Conservation (phyloP, 371 early-diverging fungal species). For the Apophysomyces sp. region DNA sequence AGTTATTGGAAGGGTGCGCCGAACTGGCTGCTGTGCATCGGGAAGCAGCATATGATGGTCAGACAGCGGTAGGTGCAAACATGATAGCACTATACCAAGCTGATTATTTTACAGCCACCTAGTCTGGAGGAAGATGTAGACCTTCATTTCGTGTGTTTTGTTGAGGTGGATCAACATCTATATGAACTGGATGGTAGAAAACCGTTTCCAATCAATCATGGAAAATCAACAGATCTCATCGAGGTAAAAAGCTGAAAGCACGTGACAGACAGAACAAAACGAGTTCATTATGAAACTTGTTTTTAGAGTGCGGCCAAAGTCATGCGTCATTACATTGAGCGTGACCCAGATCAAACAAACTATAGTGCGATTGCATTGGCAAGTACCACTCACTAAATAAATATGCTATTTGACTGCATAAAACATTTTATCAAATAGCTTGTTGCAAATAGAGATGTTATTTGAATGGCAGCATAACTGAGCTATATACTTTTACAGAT, state of each 20-base stretch:
- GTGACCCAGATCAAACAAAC: constrained; percentile 67
- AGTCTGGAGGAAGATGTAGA: constrained; percentile 67
- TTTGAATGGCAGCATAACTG: no score
- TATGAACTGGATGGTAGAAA: constrained; percentile 91
- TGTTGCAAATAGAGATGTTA: no score
- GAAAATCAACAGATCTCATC: constrained; percentile 61
- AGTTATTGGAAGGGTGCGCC: constrained; percentile 59
- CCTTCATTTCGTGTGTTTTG: constrained; percentile 86
- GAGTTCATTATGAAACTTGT: neutral
- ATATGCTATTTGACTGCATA: no score
- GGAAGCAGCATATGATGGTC: constrained; percentile 68
- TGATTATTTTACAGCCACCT: constrained; percentile 50
- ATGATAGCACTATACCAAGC: neutral
- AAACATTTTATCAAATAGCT: no score
- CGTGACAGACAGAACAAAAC: neutral
- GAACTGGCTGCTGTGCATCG: constrained; percentile 62
- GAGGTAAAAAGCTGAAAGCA: constrained; percentile 30
- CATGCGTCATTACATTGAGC: constrained; percentile 68
- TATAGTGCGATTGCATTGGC: constrained; percentile 72
- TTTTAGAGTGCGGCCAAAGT: constrained; percentile 63
- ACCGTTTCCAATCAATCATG: constrained; percentile 83
- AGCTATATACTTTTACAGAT: neutral
- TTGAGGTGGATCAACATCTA: constrained; percentile 68
- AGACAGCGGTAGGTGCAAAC: constrained; percentile 66
- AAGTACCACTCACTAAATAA: constrained; percentile 11